Percentiles rank a stretch among this genome's conserved stretches.
These are phyloP conservation scores for Graphilbum sp. DNA, from an alignment of 2,329 filamentous ascomycete species.

Conservation along the genomic window DNA sequence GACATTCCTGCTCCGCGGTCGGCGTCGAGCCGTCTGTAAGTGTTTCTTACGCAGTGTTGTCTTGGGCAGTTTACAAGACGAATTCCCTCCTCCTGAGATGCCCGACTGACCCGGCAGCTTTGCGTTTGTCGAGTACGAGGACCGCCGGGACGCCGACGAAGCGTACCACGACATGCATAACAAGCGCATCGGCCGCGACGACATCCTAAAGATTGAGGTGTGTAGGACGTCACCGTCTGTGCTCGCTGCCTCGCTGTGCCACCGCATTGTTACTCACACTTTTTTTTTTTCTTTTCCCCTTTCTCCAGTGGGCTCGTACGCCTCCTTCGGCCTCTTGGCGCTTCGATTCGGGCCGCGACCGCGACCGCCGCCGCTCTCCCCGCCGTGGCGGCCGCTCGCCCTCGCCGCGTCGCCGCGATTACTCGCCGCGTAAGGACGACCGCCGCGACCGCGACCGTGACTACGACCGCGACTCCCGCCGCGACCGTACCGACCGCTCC, in stretches of 20 bases:
- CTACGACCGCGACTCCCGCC: constrained; percentile 51
- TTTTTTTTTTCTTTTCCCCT: neutral
- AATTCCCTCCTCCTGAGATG: no score
- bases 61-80: no score
- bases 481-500: constrained; percentile 58
- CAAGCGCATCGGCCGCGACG: constrained; percentile 91
- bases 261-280: no score
- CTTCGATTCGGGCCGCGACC: constrained; percentile 81
- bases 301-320: constrained; percentile 83
- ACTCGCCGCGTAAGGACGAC: constrained; percentile 79
- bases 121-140: constrained; percentile 98
- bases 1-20: constrained; percentile 95
- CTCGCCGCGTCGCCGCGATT: constrained; percentile 65
- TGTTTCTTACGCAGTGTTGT: no score
- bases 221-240: constrained; percentile 15
- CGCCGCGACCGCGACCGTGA: constrained; percentile 63
- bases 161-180: constrained; percentile 99
- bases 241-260: no score
- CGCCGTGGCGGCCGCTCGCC: constrained; percentile 54
- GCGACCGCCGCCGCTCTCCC: constrained; percentile 48
- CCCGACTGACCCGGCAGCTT: constrained; percentile 37
- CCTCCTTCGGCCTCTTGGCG: constrained; percentile 97
- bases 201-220: constrained; percentile 95
- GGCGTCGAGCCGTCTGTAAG: constrained; percentile 88
- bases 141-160: constrained; percentile 93